Evolutionary conservation across 768 basidiomycete species (phyloP).

Genomic region (Boletus tomentosulus): DNA sequence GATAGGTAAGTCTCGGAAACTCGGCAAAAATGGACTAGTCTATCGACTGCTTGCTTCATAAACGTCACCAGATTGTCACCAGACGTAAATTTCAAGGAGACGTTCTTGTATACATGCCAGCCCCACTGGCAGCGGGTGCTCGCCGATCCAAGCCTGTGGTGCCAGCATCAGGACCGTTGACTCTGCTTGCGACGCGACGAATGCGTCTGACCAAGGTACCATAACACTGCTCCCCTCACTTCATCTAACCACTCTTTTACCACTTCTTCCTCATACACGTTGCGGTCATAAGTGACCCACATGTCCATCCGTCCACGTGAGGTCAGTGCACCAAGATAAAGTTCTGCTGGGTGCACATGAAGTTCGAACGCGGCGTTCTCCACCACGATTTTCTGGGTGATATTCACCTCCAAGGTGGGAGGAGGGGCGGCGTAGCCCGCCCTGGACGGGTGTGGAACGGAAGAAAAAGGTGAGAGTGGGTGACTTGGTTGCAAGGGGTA

Average conservation of each 20-base stretch:
- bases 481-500: neutral
- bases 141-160: no score
- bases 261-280: constrained; percentile 40
- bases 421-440: neutral
- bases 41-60: no score
- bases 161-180: no score
- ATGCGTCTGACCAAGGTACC: constrained; percentile 26
- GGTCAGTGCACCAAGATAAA: constrained; percentile 40
- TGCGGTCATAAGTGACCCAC: constrained; percentile 38
- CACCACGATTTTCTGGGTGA: neutral
- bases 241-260: constrained; percentile 49
- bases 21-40: no score
- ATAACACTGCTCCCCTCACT: constrained; percentile 31
- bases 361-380: constrained; percentile 20
- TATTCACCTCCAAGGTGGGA: neutral
- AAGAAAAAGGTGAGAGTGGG: neutral
- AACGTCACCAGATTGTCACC: no score
- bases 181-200: neutral
- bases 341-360: constrained; percentile 42
- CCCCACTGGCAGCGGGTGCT: no score
- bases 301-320: constrained; percentile 32
- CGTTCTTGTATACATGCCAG: neutral
- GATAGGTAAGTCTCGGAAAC: no score
- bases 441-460: neutral
- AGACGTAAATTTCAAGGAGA: no score